phyloP scores from a whole-genome alignment of 1,284 basidiomycete genomes.

The Puccinia coronata region DNA sequence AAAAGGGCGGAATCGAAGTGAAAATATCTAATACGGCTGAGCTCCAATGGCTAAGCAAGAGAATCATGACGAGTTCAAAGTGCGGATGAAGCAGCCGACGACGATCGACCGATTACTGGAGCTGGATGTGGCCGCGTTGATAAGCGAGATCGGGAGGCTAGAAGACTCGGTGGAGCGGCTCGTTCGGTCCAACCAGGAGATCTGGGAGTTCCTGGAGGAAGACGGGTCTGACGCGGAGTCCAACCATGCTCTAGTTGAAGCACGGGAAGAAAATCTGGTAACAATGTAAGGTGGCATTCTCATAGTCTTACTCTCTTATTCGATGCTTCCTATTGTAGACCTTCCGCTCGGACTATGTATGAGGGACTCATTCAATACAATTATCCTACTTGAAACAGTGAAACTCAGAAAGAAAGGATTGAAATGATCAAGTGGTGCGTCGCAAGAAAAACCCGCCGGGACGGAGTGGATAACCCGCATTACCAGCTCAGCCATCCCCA shows the following conservation, averaged over 20 bases:
- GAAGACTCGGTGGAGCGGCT: constrained; percentile 35
- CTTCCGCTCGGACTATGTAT: no score
- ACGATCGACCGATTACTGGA: constrained; percentile 18
- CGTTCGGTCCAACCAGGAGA: constrained; percentile 22
- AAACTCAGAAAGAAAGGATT: constrained; percentile 25
- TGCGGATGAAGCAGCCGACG: constrained; percentile 13
- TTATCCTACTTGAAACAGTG: background rate
- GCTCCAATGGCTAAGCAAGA: no score
- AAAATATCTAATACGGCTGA: no score
- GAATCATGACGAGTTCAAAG: no score
- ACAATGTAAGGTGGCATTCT: constrained; percentile 22
- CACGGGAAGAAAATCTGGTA: constrained; percentile 28
- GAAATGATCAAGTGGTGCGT: constrained; percentile 24
- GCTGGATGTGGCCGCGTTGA: constrained; percentile 15
- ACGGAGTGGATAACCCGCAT: background rate
- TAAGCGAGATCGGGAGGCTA: constrained; percentile 29
- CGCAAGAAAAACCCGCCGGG: constrained; percentile 3
- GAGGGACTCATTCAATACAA: background rate
- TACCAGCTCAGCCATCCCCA: background rate
- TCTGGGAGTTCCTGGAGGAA: constrained; percentile 1
- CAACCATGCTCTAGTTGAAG: background rate
- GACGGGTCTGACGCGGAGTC: background rate
- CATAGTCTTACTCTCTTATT: background rate
- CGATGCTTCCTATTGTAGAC: no score
- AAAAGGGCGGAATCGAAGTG: no score